These are phyloP conservation scores for Camelina sativa DNA, from an alignment of 345 rosid genomes.

Conservation along the genomic window DNA sequence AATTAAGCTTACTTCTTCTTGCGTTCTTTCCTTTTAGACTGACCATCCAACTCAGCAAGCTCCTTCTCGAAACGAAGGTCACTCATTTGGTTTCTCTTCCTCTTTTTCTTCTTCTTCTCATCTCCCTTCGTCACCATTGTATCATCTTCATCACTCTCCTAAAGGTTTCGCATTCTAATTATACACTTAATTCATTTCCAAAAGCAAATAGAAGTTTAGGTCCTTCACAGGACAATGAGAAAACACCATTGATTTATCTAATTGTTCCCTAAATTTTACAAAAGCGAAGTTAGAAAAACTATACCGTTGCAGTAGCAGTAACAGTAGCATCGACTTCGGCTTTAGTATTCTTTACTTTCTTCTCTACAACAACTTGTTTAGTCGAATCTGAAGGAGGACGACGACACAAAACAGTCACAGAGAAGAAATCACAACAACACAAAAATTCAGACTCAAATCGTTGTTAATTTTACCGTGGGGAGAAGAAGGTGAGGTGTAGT, in stretches of 20 bases:
- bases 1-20: background rate
- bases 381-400: constrained; percentile 31
- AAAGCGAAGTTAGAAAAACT: background rate
- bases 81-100: constrained; percentile 64
- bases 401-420: background rate
- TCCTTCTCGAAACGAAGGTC: constrained; percentile 71
- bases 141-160: constrained; percentile 42
- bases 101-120: constrained; percentile 66
- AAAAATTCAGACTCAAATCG: background rate
- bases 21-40: constrained; percentile 47
- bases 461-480: constrained; percentile 35
- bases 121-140: constrained; percentile 17
- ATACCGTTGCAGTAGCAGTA: constrained; percentile 26
- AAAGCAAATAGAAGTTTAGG: too few relatives aligned
- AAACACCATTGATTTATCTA: background rate
- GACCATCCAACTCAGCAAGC: constrained; percentile 44
- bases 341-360: constrained; percentile 34
- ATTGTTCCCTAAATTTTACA: background rate
- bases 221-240: background rate
- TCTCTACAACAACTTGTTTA: constrained; percentile 33
- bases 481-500: constrained; percentile 51
- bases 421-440: background rate
- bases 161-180: constrained; percentile 22
- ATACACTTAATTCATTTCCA: background rate
- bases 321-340: background rate